Conservation (phyloP, 2,329 filamentous ascomycete genomes). For the Colletotrichum sojae region DNA sequence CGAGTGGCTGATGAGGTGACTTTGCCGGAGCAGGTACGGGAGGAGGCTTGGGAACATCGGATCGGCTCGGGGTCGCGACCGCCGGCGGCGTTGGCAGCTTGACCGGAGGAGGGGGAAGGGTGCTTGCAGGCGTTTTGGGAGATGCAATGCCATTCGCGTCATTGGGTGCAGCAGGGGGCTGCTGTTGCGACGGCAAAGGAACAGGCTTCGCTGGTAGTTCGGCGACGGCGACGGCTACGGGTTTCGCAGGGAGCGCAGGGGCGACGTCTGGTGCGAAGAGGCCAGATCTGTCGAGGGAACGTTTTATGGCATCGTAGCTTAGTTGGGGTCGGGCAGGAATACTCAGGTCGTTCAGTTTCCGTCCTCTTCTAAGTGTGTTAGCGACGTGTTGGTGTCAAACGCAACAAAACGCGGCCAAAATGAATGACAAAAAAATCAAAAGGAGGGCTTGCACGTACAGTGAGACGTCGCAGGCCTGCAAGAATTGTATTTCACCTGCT, state of each 20-base stretch:
- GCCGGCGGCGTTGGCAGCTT: conserved; percentile 31
- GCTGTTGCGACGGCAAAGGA: conserved; percentile 18
- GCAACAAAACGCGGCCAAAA: conserved; percentile 43
- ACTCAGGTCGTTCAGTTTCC: conserved; percentile 65
- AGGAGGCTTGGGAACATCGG: conserved; percentile 14
- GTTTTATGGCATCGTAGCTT: conserved; percentile 60
- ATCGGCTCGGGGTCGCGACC: conserved; percentile 15
- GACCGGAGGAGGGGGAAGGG: conserved; percentile 1
- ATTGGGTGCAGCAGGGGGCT: conserved; percentile 1
- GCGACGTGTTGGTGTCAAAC: conserved; percentile 6
- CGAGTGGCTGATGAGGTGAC: conserved; percentile 2
- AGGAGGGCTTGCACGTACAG: conserved; percentile 63
- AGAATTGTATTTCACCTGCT: conserved; percentile 67
- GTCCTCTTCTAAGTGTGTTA: conserved; percentile 54
- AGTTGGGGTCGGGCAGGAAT: conserved; percentile 65
- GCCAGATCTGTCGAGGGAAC: conserved; percentile 51
- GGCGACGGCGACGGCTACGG: conserved; percentile 17
- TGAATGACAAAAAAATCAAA: conserved; percentile 23
- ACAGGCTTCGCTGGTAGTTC: conserved; percentile 21
- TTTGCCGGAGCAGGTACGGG: not conserved
- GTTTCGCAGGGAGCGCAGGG: conserved; percentile 22
- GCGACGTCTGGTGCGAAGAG: conserved; percentile 29
- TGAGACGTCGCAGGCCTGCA: conserved; percentile 70
- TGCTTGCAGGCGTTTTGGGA: conserved; percentile 11
- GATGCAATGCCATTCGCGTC: conserved; percentile 21